Base-by-base conservation (phyloP, 106 monocot genomes). In the Triglochin maritima region DNA sequence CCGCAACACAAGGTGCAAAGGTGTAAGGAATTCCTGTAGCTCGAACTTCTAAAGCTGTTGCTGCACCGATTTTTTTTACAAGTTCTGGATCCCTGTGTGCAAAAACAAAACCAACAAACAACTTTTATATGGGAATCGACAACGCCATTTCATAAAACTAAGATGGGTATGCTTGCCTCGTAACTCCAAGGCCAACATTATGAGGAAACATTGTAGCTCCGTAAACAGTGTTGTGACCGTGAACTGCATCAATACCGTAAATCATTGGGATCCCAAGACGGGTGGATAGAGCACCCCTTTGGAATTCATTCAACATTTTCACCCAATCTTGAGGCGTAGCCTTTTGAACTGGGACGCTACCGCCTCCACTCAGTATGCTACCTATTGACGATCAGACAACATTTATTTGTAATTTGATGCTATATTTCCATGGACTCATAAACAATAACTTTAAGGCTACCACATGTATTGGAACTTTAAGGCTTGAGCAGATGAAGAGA, bases 241-340 rank as follows among this genome's bases (percentile, higher is more conserved):
- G 90, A 65, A 91, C 82, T 9, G 90, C 90, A 57, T 91, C 90
- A 51, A 90, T 87, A 3, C 87, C 90, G 62, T 87, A 90, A 43
- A 90, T 78, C 57, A 90, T 86, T 6, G 90, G 90, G 56, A 90
- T 87, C 12, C 87, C 90, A 9, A 90, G 84, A 8, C 87, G 75
- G 16, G 90, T 87, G 0, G 87, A 81, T 44, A 91, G 64, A 46
- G 79, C 59, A 6, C 78, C 90, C 52, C 74, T 84, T 64, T 91
- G 90, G 44, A 87, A 74, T 46, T 67, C 82, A 66, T 84, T 84
- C 3, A 91, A 78, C 84, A 82, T 80, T 44, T 80, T 48, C 46
- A 81, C 84, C 90, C 90, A 91, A 52, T 57, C 75, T 56, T 71
- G 52, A 1, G 76, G 76, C 12, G 73, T 64, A 47, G 87, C 90